Conservation (phyloP, 2,329 filamentous ascomycete species). For the Chaetomium sp. region DNA sequence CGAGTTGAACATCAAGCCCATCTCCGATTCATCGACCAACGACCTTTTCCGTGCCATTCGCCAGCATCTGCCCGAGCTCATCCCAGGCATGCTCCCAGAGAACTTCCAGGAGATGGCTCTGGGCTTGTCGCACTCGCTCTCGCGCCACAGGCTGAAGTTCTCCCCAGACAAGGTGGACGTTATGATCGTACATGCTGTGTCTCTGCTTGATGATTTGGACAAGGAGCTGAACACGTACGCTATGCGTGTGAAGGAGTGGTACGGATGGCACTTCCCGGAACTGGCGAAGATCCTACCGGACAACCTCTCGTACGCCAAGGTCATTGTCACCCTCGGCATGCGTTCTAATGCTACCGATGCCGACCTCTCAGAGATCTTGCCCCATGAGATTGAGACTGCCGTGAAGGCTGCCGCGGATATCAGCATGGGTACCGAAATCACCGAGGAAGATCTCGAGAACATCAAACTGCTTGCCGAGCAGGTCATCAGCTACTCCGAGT, state of each 20-base stretch:
- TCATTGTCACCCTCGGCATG: slow-evolving; percentile 86
- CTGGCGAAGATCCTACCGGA: slow-evolving; percentile 96
- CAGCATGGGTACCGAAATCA: slow-evolving; percentile 98
- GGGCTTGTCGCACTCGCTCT: slow-evolving; percentile 93
- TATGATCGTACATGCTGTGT: slow-evolving; percentile 98
- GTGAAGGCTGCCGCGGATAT: slow-evolving; percentile 94
- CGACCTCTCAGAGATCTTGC: slow-evolving; percentile 83
- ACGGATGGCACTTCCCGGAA: slow-evolving; percentile 99
- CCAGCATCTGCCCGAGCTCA: slow-evolving; percentile 80
- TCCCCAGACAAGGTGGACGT: slow-evolving; percentile 98
- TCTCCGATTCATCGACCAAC: slow-evolving; percentile 73
- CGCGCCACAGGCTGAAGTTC: slow-evolving; percentile 97
- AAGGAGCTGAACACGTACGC: slow-evolving; percentile 99
- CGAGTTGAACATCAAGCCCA: slow-evolving; percentile 73
- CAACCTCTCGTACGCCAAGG: slow-evolving; percentile 86
- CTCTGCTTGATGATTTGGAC: slow-evolving; percentile 89
- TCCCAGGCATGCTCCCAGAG: slow-evolving; percentile 77
- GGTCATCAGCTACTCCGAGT: slow-evolving; percentile 86
- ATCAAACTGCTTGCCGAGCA: slow-evolving; percentile 88
- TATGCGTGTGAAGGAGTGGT: slow-evolving; percentile 99
- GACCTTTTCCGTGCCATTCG: slow-evolving; percentile 94
- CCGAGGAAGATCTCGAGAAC: slow-evolving; percentile 83
- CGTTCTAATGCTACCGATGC: slow-evolving; percentile 68
- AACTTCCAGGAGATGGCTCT: slow-evolving; percentile 92
- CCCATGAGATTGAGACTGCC: slow-evolving; percentile 87